Base-by-base conservation (phyloP, 495 filamentous ascomycete species). In the Penicillium flavigenum region DNA sequence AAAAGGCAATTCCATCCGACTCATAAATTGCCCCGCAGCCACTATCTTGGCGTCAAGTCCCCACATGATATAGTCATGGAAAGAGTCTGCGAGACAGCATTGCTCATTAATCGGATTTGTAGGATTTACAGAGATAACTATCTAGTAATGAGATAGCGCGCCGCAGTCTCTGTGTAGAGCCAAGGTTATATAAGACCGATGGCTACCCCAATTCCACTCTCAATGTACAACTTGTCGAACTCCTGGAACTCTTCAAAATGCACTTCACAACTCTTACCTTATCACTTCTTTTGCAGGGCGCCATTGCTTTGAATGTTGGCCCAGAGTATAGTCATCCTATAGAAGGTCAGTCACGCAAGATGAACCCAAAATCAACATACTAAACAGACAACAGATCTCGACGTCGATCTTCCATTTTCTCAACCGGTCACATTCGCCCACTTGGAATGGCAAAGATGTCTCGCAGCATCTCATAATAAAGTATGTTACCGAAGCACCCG, bases 391-490 rank as follows among this genome's bases (percentile, higher is more conserved):
- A 38, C 22, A 66, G 63, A 66, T 19, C 62, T 67, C 38, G 62
- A 67, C 58, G 64, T 62, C 24, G 64, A 67, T 34, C 64, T 64
- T 24, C 64, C 64, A 10, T 67, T 67, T 19, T 67, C 64, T 4
- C 64, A 67, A 9, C 64, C 64, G 2, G 64, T 67, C 20, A 68
- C 65, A n/a, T 68, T 68, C 26, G 65, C 62, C 38, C 65, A 68
- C 54, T 60, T 68, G 0, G 49, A 58, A 44, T 65, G 62, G 62
- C 56, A 68, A 47, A 48, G 65, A 29, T 68, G 65, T 44, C 56
- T 68, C 8, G 56, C 65, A 1, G 24, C 51, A 6, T 34, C 60
- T 5, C 62, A 63, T 39, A 36, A 51, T 31, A 52, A 48, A n/a
- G 63, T 66, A 45, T 38, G 5, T n/a, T 2, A 0, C 14, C 34